These are phyloP conservation scores for Asterella californica DNA, from an alignment of 225 moss, liverwort and hornwort genomes.

Conservation along the genomic window DNA sequence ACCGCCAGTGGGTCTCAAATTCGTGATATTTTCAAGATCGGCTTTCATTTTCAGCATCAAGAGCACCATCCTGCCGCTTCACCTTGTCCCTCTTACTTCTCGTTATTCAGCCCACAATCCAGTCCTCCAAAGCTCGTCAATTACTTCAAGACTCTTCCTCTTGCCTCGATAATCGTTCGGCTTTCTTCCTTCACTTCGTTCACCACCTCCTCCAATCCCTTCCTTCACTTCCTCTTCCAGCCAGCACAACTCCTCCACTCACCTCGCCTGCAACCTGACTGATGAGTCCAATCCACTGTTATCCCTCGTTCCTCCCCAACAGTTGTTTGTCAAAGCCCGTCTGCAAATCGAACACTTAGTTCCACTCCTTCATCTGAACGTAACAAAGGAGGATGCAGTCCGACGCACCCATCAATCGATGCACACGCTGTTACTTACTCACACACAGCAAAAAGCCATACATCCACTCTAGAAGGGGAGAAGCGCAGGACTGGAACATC, in stretches of 20 bases:
- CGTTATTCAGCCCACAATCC: neutral
- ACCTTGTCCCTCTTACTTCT: neutral
- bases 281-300: neutral
- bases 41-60: slow-evolving; percentile 89
- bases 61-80: slow-evolving; percentile 66
- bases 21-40: slow-evolving; percentile 85
- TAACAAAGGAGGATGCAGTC: too few relatives aligned
- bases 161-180: neutral
- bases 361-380: too few relatives aligned
- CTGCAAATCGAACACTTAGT: too few relatives aligned
- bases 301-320: neutral
- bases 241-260: neutral
- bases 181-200: neutral
- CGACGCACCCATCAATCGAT: neutral
- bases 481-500: neutral
- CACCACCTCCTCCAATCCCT: neutral
- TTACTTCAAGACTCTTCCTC: neutral
- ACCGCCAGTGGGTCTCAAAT: slow-evolving; percentile 70
- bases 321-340: neutral
- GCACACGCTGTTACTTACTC: neutral
- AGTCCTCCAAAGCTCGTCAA: neutral
- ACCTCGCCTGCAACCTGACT: neutral
- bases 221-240: neutral
- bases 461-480: neutral
- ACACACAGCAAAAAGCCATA: neutral